Percentiles rank a stretch among this genome's conserved stretches.
phyloP scores from a whole-genome alignment of 2,329 filamentous ascomycete genomes.

The Teratosphaeriaceae sp. region DNA sequence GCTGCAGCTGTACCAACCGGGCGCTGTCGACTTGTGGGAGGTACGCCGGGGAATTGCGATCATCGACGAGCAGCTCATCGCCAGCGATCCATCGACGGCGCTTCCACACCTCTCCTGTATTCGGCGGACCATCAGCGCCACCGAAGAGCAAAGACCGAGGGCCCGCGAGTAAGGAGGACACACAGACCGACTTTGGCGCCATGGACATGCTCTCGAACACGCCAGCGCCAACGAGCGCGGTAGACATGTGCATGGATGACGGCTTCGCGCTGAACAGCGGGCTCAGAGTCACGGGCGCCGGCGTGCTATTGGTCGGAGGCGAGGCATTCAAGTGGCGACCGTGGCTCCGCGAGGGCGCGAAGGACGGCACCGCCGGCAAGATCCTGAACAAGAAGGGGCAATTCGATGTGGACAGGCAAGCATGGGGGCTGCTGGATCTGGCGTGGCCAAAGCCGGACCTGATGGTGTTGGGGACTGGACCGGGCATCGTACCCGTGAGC shows the following conservation, averaged over 20 bases:
- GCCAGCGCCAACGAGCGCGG: slow-evolving; percentile 69
- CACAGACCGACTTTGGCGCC: slow-evolving; percentile 63
- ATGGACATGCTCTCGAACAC: slow-evolving; percentile 74
- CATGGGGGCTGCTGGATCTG: slow-evolving; percentile 68
- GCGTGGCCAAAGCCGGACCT: slow-evolving; percentile 93
- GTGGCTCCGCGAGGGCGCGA: slow-evolving; percentile 51
- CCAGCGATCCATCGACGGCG: slow-evolving; percentile 4
- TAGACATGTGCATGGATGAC: slow-evolving; percentile 74
- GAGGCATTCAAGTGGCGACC: slow-evolving; percentile 87
- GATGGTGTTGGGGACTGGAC: slow-evolving; percentile 80
- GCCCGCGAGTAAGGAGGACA: slow-evolving; percentile 54
- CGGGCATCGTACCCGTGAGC: slow-evolving; percentile 66
- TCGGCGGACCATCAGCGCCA: slow-evolving; percentile 17
- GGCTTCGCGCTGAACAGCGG: slow-evolving; percentile 87
- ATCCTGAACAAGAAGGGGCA: slow-evolving; percentile 72
- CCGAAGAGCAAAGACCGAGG: slow-evolving; percentile 52
- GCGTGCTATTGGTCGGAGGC: slow-evolving; percentile 72
- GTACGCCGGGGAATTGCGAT: neutral
- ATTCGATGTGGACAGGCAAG: slow-evolving; percentile 65
- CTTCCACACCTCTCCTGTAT: slow-evolving; percentile 9
- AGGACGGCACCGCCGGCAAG: slow-evolving; percentile 34
- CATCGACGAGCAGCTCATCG: neutral
- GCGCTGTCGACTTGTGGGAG: slow-evolving; percentile 6
- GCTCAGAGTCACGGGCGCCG: slow-evolving; percentile 59
- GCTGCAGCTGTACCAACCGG: slow-evolving; percentile 9